Evolutionary conservation across 2,329 filamentous ascomycete genomes (phyloP), one percentile per base, ranked within the genome.

Genomic region (Penicillium sp.): DNA sequence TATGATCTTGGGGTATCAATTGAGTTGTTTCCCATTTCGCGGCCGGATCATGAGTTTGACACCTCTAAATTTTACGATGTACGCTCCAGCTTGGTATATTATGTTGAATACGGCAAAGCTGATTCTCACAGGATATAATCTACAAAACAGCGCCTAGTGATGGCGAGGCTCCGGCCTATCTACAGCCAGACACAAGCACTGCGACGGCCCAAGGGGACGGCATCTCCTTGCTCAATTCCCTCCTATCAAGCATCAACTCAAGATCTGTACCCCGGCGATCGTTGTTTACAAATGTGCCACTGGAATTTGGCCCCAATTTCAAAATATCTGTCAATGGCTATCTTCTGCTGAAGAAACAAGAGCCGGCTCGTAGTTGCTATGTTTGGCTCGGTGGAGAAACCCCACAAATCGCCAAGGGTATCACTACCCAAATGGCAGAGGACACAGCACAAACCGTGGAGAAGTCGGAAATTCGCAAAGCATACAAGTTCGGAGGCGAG

Each of bases 401-500:
- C 57, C 83, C 90, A 0, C 88, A 96, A 66, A 87, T 97, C 50
- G 92, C 85, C 1, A 79, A 83, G 10, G 85, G 89, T 1, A 83
- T 88, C 62, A 94, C 90, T 0, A 86, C 85, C 1, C 84, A 86
- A 50, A 81, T 92, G 49, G 87, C 90, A 3, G 89, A 91, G 54
- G 90, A 95, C 61, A 91, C 86, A 15, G 84, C 87, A 2, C 82
- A 86, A 30, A 84, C 85, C 0, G 85, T 97, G 0, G 87, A 95
- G 56, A 92, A 92, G 61, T 76, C 75, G 3, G 91, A 97, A 64
- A 83, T 95, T 17, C 88, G 88, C 52, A 97, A 94, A 71, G 94
- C 93, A 0, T 99, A 94, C 78, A 97, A 94, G 64, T 97, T 97
- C 66, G 94, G 93, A 10, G 92, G 91, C 32, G 90, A 96, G 59